Conservation (phyloP, 345 rosid species). For the Lenwebbia sp. region DNA sequence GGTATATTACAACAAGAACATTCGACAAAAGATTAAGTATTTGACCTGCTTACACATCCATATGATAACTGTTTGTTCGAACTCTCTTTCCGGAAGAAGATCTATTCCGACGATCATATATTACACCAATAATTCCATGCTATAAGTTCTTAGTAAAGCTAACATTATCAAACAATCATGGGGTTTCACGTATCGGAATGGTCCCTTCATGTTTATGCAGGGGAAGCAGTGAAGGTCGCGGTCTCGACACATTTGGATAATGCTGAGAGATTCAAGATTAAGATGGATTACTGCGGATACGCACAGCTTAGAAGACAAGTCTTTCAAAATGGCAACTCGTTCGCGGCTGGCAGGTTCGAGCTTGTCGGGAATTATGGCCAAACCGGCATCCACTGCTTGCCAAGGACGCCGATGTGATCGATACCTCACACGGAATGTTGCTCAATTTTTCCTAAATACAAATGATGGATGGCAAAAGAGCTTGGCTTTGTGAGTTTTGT, state of each 20-base stretch:
- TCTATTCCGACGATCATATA: neutral
- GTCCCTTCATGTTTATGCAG: constrained; percentile 12
- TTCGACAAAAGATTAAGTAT: neutral
- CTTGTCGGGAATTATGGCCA: neutral
- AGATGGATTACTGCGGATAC: constrained; percentile 63
- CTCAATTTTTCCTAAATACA: too few relatives aligned
- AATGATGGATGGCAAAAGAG: neutral
- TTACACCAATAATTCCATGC: neutral
- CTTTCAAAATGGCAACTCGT: neutral
- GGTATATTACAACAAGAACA: neutral
- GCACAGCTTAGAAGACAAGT: constrained; percentile 37
- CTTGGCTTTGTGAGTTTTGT: neutral
- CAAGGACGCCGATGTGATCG: neutral
- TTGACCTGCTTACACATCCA: neutral
- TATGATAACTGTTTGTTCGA: too few relatives aligned
- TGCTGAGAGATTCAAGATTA: constrained; percentile 9
- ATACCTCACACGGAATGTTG: neutral
- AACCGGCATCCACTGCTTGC: neutral
- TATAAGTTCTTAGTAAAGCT: neutral
- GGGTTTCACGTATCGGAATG: neutral
- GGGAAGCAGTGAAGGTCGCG: constrained; percentile 62
- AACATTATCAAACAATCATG: neutral
- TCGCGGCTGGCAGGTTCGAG: neutral
- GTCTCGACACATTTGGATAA: constrained; percentile 41
- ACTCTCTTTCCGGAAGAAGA: neutral